Evolutionary conservation across 1,139 yeast species (phyloP), one percentile per base, ranked within the genome.

Genomic region (Hyphopichia pseudoburtonii): DNA sequence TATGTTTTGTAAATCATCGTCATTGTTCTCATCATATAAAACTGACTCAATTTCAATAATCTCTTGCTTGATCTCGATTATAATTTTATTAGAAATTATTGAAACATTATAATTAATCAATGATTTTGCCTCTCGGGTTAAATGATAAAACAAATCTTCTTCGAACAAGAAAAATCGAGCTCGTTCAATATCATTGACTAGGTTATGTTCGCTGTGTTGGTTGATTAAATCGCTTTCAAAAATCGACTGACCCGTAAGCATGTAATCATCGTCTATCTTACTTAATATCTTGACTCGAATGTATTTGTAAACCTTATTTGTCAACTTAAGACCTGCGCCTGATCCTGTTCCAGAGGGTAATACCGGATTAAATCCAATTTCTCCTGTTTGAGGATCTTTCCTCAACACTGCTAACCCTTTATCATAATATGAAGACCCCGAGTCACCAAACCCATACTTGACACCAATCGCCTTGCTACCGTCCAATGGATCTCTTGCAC

Each of bases 381-480:
- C 63, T 0, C 76, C 76, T 1, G 60, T 51, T n/a, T 40, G 44
- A 14, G 51, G 52, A 40, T 65, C 62, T 41, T 66, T 64, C 45
- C 79, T 63, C 41, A 88, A 63, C 1, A 83, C 60, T 0, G 95
- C 96, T 31, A 82, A 64, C 1, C 97, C 97, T 45, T 77, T 75
- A 48, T 87, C 94, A 37, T 64, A 63, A 50, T 78, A 86, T 25
- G 72, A 76, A 1, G 96, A 86, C 0, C 97, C 98, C 0, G 95
- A 81, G 57, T 89, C 97, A 8, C 86, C 92, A 60, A 79, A 92
- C 0, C 97, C 97, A 54, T 86, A 90, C 51, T 86, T 87, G 26
- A 90, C 84, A 2, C 90, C 95, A 30, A 90, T 68, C 15, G 74
- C 68, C 36, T 67, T 35, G 45, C 73, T 62, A 28, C 79, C 79